A percentile compares a stretch with the other conserved stretches of the same genome.
These are phyloP conservation scores for Cyclotella cryptica DNA, from an alignment of 108 stramenopile genomes.

Conservation along the genomic window DNA sequence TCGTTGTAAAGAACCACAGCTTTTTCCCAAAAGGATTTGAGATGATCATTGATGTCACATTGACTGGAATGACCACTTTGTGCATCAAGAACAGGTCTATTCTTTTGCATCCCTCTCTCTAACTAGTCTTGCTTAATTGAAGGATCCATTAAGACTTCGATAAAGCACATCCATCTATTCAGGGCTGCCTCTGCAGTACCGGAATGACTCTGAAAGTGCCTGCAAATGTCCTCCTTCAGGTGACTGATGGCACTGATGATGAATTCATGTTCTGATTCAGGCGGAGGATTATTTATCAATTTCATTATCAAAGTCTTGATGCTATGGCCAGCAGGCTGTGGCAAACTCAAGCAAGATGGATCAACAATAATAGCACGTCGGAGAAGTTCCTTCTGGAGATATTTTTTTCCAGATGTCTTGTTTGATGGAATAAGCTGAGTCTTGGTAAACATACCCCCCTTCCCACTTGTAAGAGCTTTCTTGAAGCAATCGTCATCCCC, in stretches of 20 bases:
- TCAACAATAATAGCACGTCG: not conserved
- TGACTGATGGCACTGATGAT: not conserved
- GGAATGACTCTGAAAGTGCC: not conserved
- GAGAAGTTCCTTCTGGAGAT: constrained; percentile 2
- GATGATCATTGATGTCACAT: not conserved
- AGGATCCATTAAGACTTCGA: not conserved
- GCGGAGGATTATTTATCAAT: not conserved
- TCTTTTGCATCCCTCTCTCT: constrained; percentile 8
- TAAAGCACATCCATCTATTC: constrained; percentile 1
- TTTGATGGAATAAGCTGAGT: not conserved
- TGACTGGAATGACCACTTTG: not conserved
- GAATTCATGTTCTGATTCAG: not conserved
- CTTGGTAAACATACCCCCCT: not conserved
- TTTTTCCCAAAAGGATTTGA: constrained; percentile 1
- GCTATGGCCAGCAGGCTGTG: not conserved
- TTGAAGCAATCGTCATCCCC: not conserved
- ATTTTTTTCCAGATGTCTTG: not conserved
- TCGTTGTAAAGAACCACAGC: not conserved
- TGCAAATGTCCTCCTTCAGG: not conserved
- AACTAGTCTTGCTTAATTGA: not conserved
- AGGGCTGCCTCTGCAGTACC: not conserved
- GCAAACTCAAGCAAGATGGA: not conserved
- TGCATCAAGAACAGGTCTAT: constrained; percentile 1
- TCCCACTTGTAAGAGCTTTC: not conserved
- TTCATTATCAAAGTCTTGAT: not conserved